These are phyloP conservation scores for Aechmea fasciata DNA, from an alignment of 176 grass and related monocot species.

Conservation along the genomic window DNA sequence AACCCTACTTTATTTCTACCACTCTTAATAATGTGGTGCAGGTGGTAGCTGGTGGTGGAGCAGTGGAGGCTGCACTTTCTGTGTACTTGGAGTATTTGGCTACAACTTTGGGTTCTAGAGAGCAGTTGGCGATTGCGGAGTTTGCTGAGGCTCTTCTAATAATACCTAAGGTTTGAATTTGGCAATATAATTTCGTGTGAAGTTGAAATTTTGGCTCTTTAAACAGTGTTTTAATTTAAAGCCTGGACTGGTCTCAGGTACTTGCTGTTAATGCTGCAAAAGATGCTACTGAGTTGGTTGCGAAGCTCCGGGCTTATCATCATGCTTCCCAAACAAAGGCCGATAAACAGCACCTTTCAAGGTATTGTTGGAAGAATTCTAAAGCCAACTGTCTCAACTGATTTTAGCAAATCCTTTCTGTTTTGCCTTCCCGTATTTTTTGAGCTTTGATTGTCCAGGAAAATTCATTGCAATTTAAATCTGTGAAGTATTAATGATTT, in stretches of 20 bases:
- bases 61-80: slow-evolving; percentile 74
- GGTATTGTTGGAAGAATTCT: slow-evolving; percentile 23
- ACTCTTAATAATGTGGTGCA: slow-evolving; percentile 8
- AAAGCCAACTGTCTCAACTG: background rate
- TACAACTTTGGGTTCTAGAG: slow-evolving; percentile 75
- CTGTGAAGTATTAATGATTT: background rate
- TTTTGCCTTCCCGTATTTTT: background rate
- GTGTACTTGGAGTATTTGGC: slow-evolving; percentile 87
- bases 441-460: too few species aligned
- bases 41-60: slow-evolving; percentile 94
- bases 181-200: background rate
- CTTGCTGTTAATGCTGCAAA: slow-evolving; percentile 93
- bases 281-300: slow-evolving; percentile 77
- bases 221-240: slow-evolving; percentile 4
- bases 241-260: slow-evolving; percentile 31
- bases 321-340: slow-evolving; percentile 80
- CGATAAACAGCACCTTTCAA: slow-evolving; percentile 82
- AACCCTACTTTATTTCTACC: too few species aligned
- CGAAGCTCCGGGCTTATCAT: slow-evolving; percentile 89
- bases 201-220: background rate
- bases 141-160: slow-evolving; percentile 79
- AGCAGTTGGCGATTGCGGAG: slow-evolving; percentile 72
- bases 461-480: too few species aligned
- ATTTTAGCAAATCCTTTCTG: background rate
- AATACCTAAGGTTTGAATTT: slow-evolving; percentile 58